A percentile compares a stretch with the other conserved stretches of the same genome.
Conservation (phyloP, 2,329 filamentous ascomycete genomes). For the Penicillium sp. region DNA sequence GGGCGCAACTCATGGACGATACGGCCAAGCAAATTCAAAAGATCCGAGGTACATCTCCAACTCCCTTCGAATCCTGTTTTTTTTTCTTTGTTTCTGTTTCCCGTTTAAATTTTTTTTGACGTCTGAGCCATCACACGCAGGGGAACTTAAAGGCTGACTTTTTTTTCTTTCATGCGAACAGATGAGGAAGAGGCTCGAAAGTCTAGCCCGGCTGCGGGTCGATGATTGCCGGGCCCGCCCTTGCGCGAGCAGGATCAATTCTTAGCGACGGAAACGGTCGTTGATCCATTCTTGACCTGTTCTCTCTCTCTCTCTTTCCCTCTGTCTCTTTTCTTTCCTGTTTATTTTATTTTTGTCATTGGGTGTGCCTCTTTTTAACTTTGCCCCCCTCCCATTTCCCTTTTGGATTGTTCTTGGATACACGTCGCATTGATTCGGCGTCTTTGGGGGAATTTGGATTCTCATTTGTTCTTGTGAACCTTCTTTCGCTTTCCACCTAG, state of each 20-base stretch:
- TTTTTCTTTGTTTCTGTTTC: too few species aligned
- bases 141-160: constrained; percentile 5
- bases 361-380: too few species aligned
- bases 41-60: constrained; percentile 11
- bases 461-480: too few species aligned
- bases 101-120: not conserved
- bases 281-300: not conserved
- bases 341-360: not conserved
- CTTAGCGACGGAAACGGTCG: not conserved
- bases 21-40: constrained; percentile 13
- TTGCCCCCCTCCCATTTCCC: too few species aligned
- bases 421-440: too few species aligned
- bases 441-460: too few species aligned
- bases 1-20: constrained; percentile 15
- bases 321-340: not conserved
- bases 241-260: not conserved
- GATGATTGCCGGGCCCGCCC: constrained; percentile 1
- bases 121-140: constrained; percentile 9
- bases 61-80: not conserved
- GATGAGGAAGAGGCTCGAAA: constrained; percentile 12
- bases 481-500: too few species aligned
- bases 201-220: constrained; percentile 3
- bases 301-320: not conserved
- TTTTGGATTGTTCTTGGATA: too few species aligned
- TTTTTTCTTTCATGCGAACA: not conserved